Base-by-base conservation (phyloP, 2,329 filamentous ascomycete species). In the Trichoderma sp. region DNA sequence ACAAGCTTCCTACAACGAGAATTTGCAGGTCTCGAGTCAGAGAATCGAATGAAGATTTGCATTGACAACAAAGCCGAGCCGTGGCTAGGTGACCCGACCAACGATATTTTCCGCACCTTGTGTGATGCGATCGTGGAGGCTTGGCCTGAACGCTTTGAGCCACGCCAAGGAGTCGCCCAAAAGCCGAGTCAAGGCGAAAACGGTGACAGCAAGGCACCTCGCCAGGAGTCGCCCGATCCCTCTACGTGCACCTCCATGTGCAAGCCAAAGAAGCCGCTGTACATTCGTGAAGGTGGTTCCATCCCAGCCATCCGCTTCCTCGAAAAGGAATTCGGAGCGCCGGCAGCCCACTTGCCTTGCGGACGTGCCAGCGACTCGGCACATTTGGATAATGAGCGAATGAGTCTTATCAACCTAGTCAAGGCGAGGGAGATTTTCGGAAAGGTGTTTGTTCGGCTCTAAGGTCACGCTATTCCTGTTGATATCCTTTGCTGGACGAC, bases 41-140 rank as follows among this genome's bases (percentile, higher is more conserved):
- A 93, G 73, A 99, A 99, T 77, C 87, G 86, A 6, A 86, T 99
- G 43, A 91, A 86, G 1, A 89, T 99, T 51, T 91, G 90, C 34
- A 95, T 99, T 75, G 94, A 97, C 75, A 96, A 98, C 79, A 92
- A 93, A 81, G 95, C 96, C 0, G 96, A 99, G 79, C 94, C 96
- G 0, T 99, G 96, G 96, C 89, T 99, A 0, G 95, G 96, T 15
- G 94, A 98, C 76, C 94, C 94, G 4, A 90, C 90, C 63, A 98
- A 97, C 76, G 90, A 94, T 75, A 95, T 98, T 72, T 99, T 98
- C 82, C 89, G 91, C 74, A 97, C 94, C 0, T 87, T 99, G 0
- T 94, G 97, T 76, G 87, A 91, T 72, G 96, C 95, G 1, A 92
- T 98, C 65, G 89, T 95, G 77, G 89, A 92, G 58, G 94, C 92